Percentiles rank a stretch among this genome's conserved stretches.
phyloP scores from a whole-genome alignment of 192 early-diverging fungal species.

The Rhizoclosmatium sp. region DNA sequence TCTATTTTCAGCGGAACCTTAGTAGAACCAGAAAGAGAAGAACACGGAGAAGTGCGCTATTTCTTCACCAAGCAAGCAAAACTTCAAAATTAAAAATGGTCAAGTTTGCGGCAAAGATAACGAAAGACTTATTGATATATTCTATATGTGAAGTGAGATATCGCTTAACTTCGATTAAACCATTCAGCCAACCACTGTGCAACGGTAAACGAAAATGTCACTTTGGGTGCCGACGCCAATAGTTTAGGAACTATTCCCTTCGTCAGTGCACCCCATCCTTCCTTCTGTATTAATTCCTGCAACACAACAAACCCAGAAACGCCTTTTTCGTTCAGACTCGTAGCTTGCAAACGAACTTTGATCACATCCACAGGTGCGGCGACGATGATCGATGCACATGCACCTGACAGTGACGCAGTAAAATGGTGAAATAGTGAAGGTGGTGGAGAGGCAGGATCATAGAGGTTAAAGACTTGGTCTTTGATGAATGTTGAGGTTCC shows the following conservation, averaged over 20 bases:
- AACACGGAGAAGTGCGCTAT: too few relatives aligned
- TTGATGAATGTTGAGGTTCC: constrained; percentile 90
- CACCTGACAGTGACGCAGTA: constrained; percentile 84
- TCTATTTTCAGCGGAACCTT: too few relatives aligned
- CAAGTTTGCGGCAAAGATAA: too few relatives aligned
- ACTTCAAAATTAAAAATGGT: too few relatives aligned
- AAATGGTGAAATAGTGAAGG: constrained; percentile 93
- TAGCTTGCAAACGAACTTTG: constrained; percentile 93
- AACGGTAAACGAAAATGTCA: constrained; percentile 74
- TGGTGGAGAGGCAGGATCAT: constrained; percentile 53
- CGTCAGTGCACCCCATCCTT: constrained; percentile 84
- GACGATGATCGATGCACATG: constrained; percentile 84
- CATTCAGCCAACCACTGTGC: constrained; percentile 11
- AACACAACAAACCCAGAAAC: constrained; percentile 82
- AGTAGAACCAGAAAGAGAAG: too few relatives aligned
- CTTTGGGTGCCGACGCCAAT: constrained; percentile 76
- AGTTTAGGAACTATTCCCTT: constrained; percentile 67
- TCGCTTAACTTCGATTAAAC: too few relatives aligned
- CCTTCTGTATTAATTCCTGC: constrained; percentile 78
- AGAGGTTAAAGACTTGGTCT: constrained; percentile 80
- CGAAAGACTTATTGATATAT: too few relatives aligned
- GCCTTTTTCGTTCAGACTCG: constrained; percentile 77
- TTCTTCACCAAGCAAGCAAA: too few relatives aligned
- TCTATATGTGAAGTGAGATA: too few relatives aligned
- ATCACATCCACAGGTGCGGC: constrained; percentile 94